A percentile compares a stretch with the other conserved stretches of the same genome.
Evolutionary conservation across 371 early-diverging fungal genomes (phyloP).

Genomic region (Mucor irregularis): DNA sequence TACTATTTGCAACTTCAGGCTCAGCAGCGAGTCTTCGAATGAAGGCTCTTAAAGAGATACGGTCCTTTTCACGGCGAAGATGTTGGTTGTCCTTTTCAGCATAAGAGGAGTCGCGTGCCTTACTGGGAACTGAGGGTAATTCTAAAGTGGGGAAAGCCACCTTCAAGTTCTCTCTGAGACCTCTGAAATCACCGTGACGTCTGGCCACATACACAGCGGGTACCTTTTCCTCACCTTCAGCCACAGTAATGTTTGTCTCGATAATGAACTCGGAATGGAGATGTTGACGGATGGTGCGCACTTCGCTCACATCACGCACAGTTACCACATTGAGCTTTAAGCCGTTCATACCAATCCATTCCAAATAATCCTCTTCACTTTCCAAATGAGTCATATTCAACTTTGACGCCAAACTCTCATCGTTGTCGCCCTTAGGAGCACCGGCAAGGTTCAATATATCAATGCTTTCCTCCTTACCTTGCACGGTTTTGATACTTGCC

Average conservation of each 20-base stretch:
- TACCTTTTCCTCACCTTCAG: neutral
- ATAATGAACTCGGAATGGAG: conserved; percentile 43
- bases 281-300: conserved; percentile 25
- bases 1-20: conserved; percentile 39
- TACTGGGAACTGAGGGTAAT: conserved; percentile 35
- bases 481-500: conserved; percentile 41
- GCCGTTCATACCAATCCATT: conserved; percentile 35
- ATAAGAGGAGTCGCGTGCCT: conserved; percentile 23
- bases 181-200: conserved; percentile 44
- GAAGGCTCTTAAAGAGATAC: conserved; percentile 52
- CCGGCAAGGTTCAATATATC: conserved; percentile 7
- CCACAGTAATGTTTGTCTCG: conserved; percentile 11
- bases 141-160: conserved; percentile 28
- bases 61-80: conserved; percentile 55
- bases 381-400: conserved; percentile 14
- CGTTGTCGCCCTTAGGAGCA: neutral
- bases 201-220: conserved; percentile 30
- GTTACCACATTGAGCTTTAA: conserved; percentile 22
- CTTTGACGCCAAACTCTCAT: conserved; percentile 8
- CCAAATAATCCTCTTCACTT: conserved; percentile 22
- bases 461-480: conserved; percentile 43
- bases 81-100: conserved; percentile 9
- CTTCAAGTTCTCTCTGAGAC: conserved; percentile 36
- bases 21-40: conserved; percentile 43
- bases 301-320: conserved; percentile 26